These are phyloP conservation scores for Solanum ossicruentum DNA, from an alignment of 257 asterid species.

Conservation along the genomic window DNA sequence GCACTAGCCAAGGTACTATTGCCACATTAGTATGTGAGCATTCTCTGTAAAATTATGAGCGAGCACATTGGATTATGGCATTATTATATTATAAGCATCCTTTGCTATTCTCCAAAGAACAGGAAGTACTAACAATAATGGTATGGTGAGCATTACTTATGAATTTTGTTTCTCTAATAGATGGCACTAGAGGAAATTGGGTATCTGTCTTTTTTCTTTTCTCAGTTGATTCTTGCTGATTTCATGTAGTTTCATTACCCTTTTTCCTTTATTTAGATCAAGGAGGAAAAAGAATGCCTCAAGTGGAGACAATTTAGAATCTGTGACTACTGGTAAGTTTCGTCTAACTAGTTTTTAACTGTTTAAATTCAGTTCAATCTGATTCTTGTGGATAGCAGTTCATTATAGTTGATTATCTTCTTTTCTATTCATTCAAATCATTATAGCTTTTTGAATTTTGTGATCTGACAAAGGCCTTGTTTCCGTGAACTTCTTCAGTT, in stretches of 20 bases:
- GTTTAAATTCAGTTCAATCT: not conserved
- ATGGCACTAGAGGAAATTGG: not conserved
- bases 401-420: not conserved
- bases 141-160: not conserved
- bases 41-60: not conserved
- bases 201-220: not conserved
- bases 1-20: not conserved
- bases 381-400: not conserved
- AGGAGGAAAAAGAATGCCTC: slow-evolving; percentile 75
- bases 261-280: slow-evolving; percentile 33
- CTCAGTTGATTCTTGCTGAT: not conserved
- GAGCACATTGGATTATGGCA: not conserved
- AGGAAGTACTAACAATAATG: not conserved
- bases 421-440: not conserved
- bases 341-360: not conserved
- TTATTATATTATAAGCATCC: not conserved
- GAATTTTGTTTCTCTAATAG: not conserved
- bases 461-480: not conserved
- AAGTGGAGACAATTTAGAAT: slow-evolving; percentile 61
- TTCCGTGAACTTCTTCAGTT: not conserved
- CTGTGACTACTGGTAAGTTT: slow-evolving; percentile 41
- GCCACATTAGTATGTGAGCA: not conserved
- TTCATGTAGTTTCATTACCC: not conserved
- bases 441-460: not conserved
- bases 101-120: not conserved